phyloP scores from a whole-genome alignment of 495 filamentous ascomycete genomes.

The Mytilinidion resinicola region DNA sequence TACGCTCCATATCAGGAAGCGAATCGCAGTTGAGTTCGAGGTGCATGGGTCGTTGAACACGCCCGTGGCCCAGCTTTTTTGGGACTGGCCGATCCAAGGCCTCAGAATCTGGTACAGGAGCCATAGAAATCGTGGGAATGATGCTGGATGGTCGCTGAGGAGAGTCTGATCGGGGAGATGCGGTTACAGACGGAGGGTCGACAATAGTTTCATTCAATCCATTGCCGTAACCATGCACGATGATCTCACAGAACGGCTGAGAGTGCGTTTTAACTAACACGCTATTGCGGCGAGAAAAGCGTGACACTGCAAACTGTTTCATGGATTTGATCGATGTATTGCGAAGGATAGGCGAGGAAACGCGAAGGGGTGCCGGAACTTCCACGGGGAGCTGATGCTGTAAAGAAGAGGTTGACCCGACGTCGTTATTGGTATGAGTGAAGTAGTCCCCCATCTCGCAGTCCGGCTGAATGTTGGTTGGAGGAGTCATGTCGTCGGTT shows the following conservation, averaged over 20 bases:
- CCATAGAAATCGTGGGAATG: background rate
- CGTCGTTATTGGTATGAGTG: slow-evolving; percentile 20
- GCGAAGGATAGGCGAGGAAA: slow-evolving; percentile 11
- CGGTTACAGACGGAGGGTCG: slow-evolving; percentile 5
- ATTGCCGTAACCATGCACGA: slow-evolving; percentile 36
- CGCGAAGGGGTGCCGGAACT: slow-evolving; percentile 16
- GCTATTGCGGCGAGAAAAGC: slow-evolving; percentile 28
- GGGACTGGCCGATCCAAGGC: background rate
- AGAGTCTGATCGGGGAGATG: background rate
- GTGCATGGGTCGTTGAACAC: background rate
- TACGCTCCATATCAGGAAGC: background rate
- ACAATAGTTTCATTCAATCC: slow-evolving; percentile 22
- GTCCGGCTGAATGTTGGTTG: slow-evolving; percentile 33
- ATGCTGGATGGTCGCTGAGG: background rate
- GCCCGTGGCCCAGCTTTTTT: background rate
- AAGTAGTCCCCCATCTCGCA: slow-evolving; percentile 38
- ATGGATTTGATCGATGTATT: slow-evolving; percentile 17
- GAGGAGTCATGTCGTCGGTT: background rate
- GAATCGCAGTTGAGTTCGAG: background rate
- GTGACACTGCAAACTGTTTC: slow-evolving; percentile 20
- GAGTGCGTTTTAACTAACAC: slow-evolving; percentile 2
- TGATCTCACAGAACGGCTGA: slow-evolving; percentile 31
- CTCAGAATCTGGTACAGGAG: background rate
- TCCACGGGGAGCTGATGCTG: slow-evolving; percentile 15
- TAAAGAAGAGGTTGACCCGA: background rate